Conservation (phyloP, 1,284 basidiomycete genomes). For the Chondrostereum purpureum region DNA sequence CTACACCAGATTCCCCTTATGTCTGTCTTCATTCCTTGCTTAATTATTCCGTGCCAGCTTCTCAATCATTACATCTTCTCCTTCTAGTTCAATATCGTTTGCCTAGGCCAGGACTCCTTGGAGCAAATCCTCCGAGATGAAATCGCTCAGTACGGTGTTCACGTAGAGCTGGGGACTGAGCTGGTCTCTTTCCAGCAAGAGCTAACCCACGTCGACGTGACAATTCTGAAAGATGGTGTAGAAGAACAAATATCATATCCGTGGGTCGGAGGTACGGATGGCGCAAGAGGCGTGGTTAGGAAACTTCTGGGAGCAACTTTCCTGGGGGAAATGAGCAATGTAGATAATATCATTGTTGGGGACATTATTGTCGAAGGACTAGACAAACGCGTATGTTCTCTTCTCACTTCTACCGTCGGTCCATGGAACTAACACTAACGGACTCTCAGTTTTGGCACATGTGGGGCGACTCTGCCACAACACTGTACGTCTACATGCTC, state of each 20-base stretch:
- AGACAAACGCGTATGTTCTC: slow-evolving; percentile 7
- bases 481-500: not conserved
- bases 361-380: slow-evolving; percentile 12
- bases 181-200: slow-evolving; percentile 29
- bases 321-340: slow-evolving; percentile 10
- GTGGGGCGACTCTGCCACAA: slow-evolving; percentile 12
- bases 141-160: slow-evolving; percentile 23
- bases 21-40: slow-evolving; percentile 5
- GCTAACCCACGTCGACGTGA: slow-evolving; percentile 25
- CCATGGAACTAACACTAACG: not conserved
- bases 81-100: slow-evolving; percentile 23
- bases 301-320: slow-evolving; percentile 12
- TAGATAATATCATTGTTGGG: slow-evolving; percentile 8
- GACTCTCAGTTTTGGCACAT: slow-evolving; percentile 15
- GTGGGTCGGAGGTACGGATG: slow-evolving; percentile 12
- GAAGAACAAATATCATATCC: not conserved
- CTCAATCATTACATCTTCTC: not conserved
- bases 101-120: slow-evolving; percentile 32
- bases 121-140: slow-evolving; percentile 28
- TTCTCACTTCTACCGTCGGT: not conserved
- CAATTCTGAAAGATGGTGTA: slow-evolving; percentile 19
- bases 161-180: slow-evolving; percentile 32
- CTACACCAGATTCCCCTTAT: slow-evolving; percentile 6
- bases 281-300: slow-evolving; percentile 10
- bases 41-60: slow-evolving; percentile 1